Percentiles rank a stretch among this genome's conserved stretches.
Evolutionary conservation across 108 stramenopile genomes (phyloP).

Genomic region (Cyclotella atomus): DNA sequence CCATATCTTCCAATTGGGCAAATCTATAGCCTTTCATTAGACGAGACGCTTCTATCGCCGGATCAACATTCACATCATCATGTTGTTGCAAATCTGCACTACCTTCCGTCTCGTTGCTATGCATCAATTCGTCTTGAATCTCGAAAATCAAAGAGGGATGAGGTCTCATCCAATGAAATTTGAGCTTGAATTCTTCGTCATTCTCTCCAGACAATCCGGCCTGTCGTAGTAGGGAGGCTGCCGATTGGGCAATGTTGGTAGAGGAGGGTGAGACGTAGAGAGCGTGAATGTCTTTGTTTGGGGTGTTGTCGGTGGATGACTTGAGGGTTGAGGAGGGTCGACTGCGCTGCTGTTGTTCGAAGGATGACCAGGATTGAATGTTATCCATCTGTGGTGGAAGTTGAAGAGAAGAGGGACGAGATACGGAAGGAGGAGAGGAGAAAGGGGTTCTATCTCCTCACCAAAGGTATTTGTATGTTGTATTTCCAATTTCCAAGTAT

Average conservation of each 20-base stretch:
- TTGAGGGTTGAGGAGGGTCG: neutral
- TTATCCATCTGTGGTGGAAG: constrained; percentile 22
- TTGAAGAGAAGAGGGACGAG: too few species aligned
- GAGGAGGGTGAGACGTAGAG: constrained; percentile 38
- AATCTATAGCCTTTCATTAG: constrained; percentile 26
- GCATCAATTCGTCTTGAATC: constrained; percentile 1
- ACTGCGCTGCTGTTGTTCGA: constrained; percentile 16
- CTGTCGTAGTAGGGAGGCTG: constrained; percentile 29
- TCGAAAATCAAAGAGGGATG: constrained; percentile 35
- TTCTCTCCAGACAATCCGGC: constrained; percentile 11
- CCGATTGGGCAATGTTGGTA: constrained; percentile 24
- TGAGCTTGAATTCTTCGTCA: constrained; percentile 34
- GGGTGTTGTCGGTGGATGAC: neutral
- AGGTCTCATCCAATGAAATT: constrained; percentile 50
- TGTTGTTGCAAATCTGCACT: neutral
- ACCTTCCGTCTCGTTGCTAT: neutral
- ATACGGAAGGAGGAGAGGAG: too few species aligned
- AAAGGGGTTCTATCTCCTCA: too few species aligned
- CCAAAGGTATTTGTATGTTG: too few species aligned
- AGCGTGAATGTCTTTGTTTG: constrained; percentile 2
- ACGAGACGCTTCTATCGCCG: constrained; percentile 20
- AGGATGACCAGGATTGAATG: constrained; percentile 39
- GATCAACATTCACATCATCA: neutral
- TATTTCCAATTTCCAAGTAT: too few species aligned
- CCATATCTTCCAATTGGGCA: constrained; percentile 3